Conservation (phyloP, 768 basidiomycete species). For the Calocera viscosa region DNA sequence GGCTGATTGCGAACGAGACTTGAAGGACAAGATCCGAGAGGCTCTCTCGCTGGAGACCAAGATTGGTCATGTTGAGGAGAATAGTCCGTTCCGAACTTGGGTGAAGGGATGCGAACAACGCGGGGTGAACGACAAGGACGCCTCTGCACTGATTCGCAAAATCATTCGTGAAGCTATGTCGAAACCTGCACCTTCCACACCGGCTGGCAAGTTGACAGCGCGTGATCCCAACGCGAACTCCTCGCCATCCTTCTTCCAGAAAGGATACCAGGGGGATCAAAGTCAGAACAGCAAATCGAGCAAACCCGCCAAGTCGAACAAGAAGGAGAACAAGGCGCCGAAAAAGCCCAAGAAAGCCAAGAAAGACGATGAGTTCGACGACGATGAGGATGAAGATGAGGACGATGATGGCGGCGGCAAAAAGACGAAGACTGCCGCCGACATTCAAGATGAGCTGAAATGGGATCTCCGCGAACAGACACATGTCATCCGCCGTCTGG, state of each 20-base stretch:
- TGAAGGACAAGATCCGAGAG: constrained; percentile 50
- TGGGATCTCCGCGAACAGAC: constrained; percentile 82
- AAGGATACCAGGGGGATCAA: background rate
- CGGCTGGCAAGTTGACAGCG: background rate
- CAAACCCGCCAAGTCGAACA: background rate
- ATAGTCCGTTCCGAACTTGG: constrained; percentile 67
- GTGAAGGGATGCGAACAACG: constrained; percentile 22
- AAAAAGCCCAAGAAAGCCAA: background rate
- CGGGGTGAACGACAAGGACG: constrained; percentile 20
- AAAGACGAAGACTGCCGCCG: constrained; percentile 27
- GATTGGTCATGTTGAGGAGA: constrained; percentile 48
- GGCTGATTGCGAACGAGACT: constrained; percentile 62
- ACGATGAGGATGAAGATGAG: background rate
- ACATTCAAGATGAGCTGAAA: constrained; percentile 37
- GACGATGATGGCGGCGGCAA: constrained; percentile 11
- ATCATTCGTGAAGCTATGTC: constrained; percentile 20
- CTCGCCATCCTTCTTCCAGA: background rate
- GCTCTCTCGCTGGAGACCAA: constrained; percentile 58
- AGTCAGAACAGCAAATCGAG: no score
- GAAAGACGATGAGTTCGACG: background rate
- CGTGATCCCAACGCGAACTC: background rate
- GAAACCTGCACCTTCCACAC: background rate
- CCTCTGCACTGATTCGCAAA: constrained; percentile 17
- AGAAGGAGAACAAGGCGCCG: background rate
- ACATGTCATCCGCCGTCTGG: constrained; percentile 69